Conservation (phyloP, 1,284 basidiomycete species). For the Spongispora temasekensis region DNA sequence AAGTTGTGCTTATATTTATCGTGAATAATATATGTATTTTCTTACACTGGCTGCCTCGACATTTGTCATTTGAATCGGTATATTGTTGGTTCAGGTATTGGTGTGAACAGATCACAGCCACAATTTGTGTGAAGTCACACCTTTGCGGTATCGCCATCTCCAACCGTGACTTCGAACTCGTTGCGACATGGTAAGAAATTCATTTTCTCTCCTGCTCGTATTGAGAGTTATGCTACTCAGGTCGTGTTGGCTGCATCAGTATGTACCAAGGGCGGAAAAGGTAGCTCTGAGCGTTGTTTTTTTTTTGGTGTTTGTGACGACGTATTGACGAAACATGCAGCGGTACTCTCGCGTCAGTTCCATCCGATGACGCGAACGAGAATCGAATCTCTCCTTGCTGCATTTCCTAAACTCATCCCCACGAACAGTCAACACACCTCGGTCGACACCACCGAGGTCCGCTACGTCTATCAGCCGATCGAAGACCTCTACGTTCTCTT, state of each 20-base stretch:
- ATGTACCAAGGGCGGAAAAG: constrained; percentile 92
- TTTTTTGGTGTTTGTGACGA: neutral
- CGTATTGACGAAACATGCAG: constrained; percentile 45
- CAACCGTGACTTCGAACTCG: no score
- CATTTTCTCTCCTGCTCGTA: no score
- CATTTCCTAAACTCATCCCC: constrained; percentile 80
- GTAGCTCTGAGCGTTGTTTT: constrained; percentile 42
- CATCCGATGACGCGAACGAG: constrained; percentile 44
- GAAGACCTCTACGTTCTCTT: constrained; percentile 98
- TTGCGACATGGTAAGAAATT: no score
- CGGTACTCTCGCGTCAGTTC: constrained; percentile 96
- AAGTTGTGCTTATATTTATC: no score
- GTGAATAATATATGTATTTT: no score
- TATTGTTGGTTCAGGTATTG: no score
- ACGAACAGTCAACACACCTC: constrained; percentile 81
- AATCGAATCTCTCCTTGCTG: constrained; percentile 93
- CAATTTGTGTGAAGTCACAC: no score
- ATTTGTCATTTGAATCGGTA: no score
- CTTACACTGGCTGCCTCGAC: no score
- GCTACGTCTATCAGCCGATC: constrained; percentile 98
- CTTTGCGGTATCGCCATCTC: no score
- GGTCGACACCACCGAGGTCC: constrained; percentile 89
- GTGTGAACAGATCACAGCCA: no score
- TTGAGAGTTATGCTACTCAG: no score
- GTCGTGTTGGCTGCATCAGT: constrained; percentile 93